phyloP scores from a whole-genome alignment of 306 rosid genomes.

The Neltuma alba region DNA sequence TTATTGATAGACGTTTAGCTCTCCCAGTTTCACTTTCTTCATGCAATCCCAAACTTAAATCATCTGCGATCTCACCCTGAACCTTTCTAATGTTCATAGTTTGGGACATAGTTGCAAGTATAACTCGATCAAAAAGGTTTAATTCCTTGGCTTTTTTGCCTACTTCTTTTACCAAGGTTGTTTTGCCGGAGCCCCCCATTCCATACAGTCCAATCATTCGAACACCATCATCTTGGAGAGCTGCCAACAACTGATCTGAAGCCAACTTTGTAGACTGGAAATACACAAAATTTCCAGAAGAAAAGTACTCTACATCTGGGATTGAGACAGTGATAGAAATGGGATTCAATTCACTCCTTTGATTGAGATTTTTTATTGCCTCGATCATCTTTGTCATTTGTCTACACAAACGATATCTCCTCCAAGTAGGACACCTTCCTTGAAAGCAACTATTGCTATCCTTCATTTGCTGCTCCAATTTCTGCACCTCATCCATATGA shows the following conservation, averaged over 20 bases:
- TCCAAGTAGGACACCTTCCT: slow-evolving; percentile 3
- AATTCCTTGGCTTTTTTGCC: no score
- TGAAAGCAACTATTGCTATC: background rate
- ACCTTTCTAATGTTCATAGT: no score
- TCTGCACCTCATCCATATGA: background rate
- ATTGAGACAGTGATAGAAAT: background rate
- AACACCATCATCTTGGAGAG: no score
- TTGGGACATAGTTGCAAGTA: no score
- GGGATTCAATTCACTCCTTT: background rate
- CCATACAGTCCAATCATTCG: no score
- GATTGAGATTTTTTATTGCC: background rate
- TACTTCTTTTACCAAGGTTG: no score
- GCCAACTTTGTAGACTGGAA: no score
- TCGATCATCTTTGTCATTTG: background rate
- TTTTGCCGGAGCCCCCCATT: no score
- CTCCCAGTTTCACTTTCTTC: background rate
- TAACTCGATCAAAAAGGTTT: no score
- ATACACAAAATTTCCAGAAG: background rate
- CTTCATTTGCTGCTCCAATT: background rate
- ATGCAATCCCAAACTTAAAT: background rate
- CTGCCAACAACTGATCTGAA: no score
- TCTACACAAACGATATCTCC: background rate
- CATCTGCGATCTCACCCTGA: background rate
- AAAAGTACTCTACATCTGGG: background rate
- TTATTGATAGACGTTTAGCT: no score